phyloP scores from a whole-genome alignment of 495 filamentous ascomycete genomes.

The Zalerion maritima region DNA sequence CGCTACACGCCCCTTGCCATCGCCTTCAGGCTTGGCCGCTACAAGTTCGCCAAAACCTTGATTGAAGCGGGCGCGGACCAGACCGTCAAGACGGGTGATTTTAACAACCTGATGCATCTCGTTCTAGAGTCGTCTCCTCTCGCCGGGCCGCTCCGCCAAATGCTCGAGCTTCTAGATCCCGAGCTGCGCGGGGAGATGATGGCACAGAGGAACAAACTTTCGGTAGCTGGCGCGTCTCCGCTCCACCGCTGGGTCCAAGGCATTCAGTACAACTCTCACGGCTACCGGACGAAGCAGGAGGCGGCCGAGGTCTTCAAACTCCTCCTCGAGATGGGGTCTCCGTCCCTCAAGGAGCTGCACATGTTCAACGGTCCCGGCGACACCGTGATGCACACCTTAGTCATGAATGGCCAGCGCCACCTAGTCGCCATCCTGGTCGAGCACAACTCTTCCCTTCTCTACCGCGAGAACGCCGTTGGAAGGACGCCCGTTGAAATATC shows the following conservation, averaged over 20 bases:
- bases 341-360: constrained; percentile 31
- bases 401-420: constrained; percentile 21
- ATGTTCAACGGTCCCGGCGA: constrained; percentile 54
- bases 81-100: constrained; percentile 31
- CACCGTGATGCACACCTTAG: constrained; percentile 43
- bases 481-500: constrained; percentile 53
- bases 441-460: constrained; percentile 39
- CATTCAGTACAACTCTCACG: constrained; percentile 4
- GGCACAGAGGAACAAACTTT: constrained; percentile 21
- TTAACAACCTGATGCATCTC: constrained; percentile 47
- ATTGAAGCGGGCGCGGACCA: constrained; percentile 53
- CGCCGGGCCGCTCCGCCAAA: constrained; percentile 16
- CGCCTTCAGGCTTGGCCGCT: constrained; percentile 36
- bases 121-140: constrained; percentile 23
- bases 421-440: constrained; percentile 36
- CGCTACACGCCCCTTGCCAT: constrained; percentile 48
- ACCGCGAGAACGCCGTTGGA: constrained; percentile 56
- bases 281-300: constrained; percentile 2
- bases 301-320: constrained; percentile 19
- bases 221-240: constrained; percentile 20
- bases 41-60: constrained; percentile 40
- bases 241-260: constrained; percentile 23
- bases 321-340: constrained; percentile 34
- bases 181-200: constrained; percentile 25
- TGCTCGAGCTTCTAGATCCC: constrained; percentile 40